Evolutionary conservation across 306 rosid genomes (phyloP).

Genomic region (Corylus americana): DNA sequence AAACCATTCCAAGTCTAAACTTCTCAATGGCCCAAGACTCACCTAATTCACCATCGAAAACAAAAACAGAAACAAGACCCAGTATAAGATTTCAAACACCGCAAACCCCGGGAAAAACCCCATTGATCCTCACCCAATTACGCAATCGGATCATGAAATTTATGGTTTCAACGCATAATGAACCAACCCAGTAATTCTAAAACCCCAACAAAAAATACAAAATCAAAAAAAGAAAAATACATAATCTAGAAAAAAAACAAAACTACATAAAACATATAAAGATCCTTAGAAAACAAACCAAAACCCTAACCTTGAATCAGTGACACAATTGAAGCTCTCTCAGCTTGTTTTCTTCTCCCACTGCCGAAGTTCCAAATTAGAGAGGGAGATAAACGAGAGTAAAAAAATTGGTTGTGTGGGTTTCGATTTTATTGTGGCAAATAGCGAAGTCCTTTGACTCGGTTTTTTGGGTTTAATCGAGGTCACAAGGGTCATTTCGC

Average conservation of each 20-base stretch:
- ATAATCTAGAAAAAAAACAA: constrained; percentile 14
- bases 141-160: constrained; percentile 42
- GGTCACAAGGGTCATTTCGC: constrained; percentile 48
- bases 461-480: constrained; percentile 38
- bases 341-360: constrained; percentile 31
- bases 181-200: constrained; percentile 19
- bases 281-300: not conserved
- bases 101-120: not conserved
- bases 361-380: constrained; percentile 57
- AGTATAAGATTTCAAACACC: not conserved
- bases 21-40: not conserved
- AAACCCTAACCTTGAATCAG: constrained; percentile 60
- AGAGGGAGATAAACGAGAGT: constrained; percentile 23
- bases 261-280: constrained; percentile 6
- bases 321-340: constrained; percentile 39
- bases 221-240: not conserved
- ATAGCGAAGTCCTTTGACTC: constrained; percentile 66
- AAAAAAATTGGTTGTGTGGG: constrained; percentile 29
- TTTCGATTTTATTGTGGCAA: constrained; percentile 62
- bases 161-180: constrained; percentile 17
- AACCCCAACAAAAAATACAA: constrained; percentile 16
- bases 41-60: constrained; percentile 16
- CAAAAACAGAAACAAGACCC: constrained; percentile 21
- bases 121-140: constrained; percentile 32
- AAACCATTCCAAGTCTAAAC: constrained; percentile 11